Evolutionary conservation across 2,329 filamentous ascomycete genomes (phyloP).

Genomic region (Sporothrix luriei): DNA sequence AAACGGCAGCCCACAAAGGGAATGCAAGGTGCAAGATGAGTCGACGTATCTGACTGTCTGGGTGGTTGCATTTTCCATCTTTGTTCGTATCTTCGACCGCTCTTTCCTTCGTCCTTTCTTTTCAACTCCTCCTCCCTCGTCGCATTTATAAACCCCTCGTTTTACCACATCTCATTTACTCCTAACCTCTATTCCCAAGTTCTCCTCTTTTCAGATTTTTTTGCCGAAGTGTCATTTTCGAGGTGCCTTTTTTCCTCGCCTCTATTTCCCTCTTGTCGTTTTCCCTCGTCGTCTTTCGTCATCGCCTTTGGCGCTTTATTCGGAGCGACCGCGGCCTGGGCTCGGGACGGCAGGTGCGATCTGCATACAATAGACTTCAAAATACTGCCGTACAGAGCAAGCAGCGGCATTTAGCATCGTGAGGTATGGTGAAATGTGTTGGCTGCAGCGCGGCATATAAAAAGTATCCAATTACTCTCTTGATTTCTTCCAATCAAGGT

Average conservation of each 20-base stretch:
- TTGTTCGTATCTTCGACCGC: neutral
- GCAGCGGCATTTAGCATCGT: neutral
- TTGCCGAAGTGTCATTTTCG: neutral
- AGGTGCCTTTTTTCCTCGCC: neutral
- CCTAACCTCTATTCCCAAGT: too few species aligned
- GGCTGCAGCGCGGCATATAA: slow-evolving; percentile 9
- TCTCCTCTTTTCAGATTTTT: too few species aligned
- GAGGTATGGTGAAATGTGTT: neutral
- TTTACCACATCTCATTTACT: neutral
- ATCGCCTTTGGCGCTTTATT: neutral
- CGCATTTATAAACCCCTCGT: neutral
- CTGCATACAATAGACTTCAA: neutral
- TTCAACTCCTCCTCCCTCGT: neutral
- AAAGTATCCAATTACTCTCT: neutral
- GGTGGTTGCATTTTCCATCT: neutral
- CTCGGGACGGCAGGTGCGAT: slow-evolving; percentile 7
- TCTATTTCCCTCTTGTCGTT: neutral
- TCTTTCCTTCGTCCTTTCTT: neutral
- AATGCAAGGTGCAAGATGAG: slow-evolving; percentile 3
- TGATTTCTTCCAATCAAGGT: slow-evolving; percentile 26
- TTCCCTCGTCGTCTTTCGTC: neutral
- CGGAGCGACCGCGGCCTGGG: slow-evolving; percentile 5
- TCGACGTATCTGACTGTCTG: neutral
- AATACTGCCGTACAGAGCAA: neutral
- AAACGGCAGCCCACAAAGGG: neutral